A percentile compares a stretch with the other conserved stretches of the same genome.
These are phyloP conservation scores for Hypomyces perniciosus DNA, from an alignment of 2,329 filamentous ascomycete species.

Conservation along the genomic window DNA sequence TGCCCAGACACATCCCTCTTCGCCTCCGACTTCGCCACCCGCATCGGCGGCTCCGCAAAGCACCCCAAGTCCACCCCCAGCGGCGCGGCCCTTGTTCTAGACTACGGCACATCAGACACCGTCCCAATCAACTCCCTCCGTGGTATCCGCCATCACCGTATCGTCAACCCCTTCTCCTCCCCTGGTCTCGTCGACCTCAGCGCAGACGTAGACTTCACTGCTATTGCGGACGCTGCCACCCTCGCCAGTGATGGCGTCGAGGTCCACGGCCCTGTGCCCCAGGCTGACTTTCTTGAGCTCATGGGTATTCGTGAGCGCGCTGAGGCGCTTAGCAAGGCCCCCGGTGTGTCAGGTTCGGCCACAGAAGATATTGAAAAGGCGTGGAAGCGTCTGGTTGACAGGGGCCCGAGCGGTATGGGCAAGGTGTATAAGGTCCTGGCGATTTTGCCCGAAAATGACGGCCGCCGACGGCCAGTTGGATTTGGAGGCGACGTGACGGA, in stretches of 20 bases:
- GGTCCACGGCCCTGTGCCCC: constrained; percentile 85
- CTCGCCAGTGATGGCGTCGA: constrained; percentile 73
- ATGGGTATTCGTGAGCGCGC: constrained; percentile 83
- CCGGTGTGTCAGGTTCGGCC: constrained; percentile 37
- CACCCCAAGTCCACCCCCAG: constrained; percentile 56
- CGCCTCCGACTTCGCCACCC: constrained; percentile 70
- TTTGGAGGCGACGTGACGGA: constrained; percentile 68
- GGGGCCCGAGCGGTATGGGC: constrained; percentile 81
- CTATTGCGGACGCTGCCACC: constrained; percentile 75
- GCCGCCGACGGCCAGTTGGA: constrained; percentile 72
- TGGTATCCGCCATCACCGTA: constrained; percentile 72
- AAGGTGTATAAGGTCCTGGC: constrained; percentile 91
- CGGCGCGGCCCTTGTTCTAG: constrained; percentile 89
- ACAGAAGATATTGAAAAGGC: constrained; percentile 61
- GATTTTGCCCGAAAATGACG: constrained; percentile 75
- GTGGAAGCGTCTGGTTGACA: constrained; percentile 79
- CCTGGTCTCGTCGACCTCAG: constrained; percentile 84
- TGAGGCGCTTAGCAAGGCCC: constrained; percentile 53
- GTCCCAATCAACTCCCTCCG: constrained; percentile 86
- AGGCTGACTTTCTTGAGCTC: constrained; percentile 68
- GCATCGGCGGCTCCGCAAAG: constrained; percentile 66
- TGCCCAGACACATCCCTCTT: constrained; percentile 82
- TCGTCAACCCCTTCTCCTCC: constrained; percentile 70
- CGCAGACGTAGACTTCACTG: constrained; percentile 89
- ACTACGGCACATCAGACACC: constrained; percentile 76